phyloP scores from a whole-genome alignment of 2,329 filamentous ascomycete species.

The Beauveria varroae region DNA sequence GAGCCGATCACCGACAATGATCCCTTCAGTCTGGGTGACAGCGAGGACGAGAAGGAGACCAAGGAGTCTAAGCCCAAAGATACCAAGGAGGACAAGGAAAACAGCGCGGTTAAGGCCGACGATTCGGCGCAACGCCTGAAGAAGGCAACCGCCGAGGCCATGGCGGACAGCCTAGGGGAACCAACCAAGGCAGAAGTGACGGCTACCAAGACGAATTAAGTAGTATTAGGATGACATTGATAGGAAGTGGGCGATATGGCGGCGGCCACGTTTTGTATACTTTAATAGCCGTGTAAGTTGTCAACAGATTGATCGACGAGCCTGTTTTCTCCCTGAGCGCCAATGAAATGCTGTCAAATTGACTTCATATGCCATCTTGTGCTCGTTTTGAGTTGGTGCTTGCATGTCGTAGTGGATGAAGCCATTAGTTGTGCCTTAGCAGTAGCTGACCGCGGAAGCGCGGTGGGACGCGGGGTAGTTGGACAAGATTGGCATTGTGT shows the following conservation, averaged over 20 bases:
- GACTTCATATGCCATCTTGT: not conserved
- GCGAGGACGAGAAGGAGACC: conserved; percentile 76
- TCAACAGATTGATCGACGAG: conserved; percentile 9
- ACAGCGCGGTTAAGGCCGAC: conserved; percentile 46
- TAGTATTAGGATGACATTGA: not conserved
- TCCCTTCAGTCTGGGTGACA: conserved; percentile 92
- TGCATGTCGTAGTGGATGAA: not conserved
- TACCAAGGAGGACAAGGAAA: conserved; percentile 46
- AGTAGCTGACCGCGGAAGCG: not conserved
- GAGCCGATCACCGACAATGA: conserved; percentile 84
- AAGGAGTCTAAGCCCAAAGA: conserved; percentile 43
- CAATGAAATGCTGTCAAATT: not conserved
- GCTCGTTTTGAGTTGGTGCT: not conserved
- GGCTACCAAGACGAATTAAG: conserved; percentile 25
- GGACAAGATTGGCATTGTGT: not conserved
- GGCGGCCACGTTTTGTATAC: conserved; percentile 4
- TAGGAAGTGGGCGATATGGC: not conserved
- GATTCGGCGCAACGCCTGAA: conserved; percentile 53
- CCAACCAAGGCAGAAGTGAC: conserved; percentile 24
- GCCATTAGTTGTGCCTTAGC: not conserved
- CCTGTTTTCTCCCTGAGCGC: not conserved
- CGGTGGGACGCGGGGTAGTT: conserved; percentile 1
- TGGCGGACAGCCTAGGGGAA: conserved; percentile 48
- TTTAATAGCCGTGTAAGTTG: conserved; percentile 7
- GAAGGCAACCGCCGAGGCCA: conserved; percentile 56